A percentile compares a stretch with the other conserved stretches of the same genome.
Evolutionary conservation across 805 yeast species (phyloP).

Genomic region (Candida corydali): DNA sequence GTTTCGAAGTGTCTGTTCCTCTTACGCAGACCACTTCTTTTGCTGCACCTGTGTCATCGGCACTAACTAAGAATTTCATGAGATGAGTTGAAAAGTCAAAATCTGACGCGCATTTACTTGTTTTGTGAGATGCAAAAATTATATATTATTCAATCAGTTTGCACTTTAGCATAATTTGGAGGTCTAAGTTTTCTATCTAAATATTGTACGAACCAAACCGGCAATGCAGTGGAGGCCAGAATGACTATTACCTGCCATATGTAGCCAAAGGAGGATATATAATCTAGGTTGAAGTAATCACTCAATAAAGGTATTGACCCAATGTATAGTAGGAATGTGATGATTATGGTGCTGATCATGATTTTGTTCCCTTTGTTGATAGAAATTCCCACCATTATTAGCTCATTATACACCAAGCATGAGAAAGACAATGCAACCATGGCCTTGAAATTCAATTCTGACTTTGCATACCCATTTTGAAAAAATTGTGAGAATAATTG

Average conservation of each 20-base stretch:
- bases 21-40: constrained; percentile 59
- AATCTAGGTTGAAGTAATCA: constrained; percentile 80
- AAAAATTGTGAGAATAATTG: constrained; percentile 79
- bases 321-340: constrained; percentile 63
- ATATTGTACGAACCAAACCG: constrained; percentile 83
- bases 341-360: constrained; percentile 70
- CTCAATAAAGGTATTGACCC: constrained; percentile 77
- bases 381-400: constrained; percentile 89
- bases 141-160: constrained; percentile 47
- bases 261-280: constrained; percentile 54
- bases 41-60: constrained; percentile 63
- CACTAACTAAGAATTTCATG: constrained; percentile 62
- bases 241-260: constrained; percentile 67
- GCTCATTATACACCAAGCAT: constrained; percentile 75
- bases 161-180: constrained; percentile 96
- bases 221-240: constrained; percentile 67
- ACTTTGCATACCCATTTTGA: constrained; percentile 48
- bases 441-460: constrained; percentile 45
- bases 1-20: constrained; percentile 78
- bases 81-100: constrained; percentile 4
- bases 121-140: neutral
- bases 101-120: constrained; percentile 38
- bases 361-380: constrained; percentile 85
- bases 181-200: constrained; percentile 77
- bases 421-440: constrained; percentile 89